Evolutionary conservation across 2,329 filamentous ascomycete species (phyloP).

Genomic region (Botryotinia convoluta): DNA sequence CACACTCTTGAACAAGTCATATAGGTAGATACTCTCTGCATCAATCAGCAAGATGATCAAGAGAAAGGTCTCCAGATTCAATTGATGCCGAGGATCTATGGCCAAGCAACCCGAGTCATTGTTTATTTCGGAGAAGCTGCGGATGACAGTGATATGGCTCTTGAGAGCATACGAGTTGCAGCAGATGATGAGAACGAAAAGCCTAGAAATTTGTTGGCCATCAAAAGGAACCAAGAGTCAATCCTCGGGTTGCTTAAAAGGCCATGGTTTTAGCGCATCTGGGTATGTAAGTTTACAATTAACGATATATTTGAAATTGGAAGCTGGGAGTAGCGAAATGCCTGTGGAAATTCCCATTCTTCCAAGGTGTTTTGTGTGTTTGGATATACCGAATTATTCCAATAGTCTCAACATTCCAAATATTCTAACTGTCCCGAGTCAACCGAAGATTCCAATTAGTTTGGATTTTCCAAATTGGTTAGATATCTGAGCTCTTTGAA

Average conservation of each 20-base stretch:
- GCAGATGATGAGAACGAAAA: not conserved
- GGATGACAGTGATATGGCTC: conserved; percentile 1
- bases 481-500: not conserved
- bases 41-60: conserved; percentile 6
- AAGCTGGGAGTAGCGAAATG: not conserved
- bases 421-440: not conserved
- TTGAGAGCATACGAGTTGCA: conserved; percentile 18
- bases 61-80: conserved; percentile 18
- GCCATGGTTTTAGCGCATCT: conserved; percentile 23
- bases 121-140: conserved; percentile 24
- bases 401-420: not conserved
- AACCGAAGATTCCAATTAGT: not conserved
- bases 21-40: conserved; percentile 18
- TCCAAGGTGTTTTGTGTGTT: not conserved
- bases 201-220: not conserved
- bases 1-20: conserved; percentile 5
- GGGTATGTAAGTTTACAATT: not conserved
- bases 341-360: not conserved
- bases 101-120: conserved; percentile 19
- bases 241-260: conserved; percentile 14
- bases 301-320: not conserved
- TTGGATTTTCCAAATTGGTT: not conserved
- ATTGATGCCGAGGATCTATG: conserved; percentile 25
- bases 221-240: not conserved
- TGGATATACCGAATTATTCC: not conserved